phyloP scores from a whole-genome alignment of 495 filamentous ascomycete species.

The Neurospora sp. region DNA sequence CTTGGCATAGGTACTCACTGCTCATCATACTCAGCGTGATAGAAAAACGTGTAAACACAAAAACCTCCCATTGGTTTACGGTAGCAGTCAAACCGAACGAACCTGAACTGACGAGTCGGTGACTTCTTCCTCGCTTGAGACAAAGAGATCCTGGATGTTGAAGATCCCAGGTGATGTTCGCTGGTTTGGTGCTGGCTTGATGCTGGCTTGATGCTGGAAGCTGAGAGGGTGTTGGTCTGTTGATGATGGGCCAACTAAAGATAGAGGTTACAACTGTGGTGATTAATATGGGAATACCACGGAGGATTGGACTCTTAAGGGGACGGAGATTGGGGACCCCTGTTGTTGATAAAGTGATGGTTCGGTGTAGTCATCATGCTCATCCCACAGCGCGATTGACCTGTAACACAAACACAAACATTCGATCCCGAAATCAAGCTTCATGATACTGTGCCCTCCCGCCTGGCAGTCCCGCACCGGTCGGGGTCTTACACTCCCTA shows the following conservation, averaged over 20 bases:
- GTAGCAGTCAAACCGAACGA: no score
- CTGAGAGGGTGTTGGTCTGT: not conserved
- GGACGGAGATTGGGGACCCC: not conserved
- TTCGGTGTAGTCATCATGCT: not conserved
- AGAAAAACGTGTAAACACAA: not conserved
- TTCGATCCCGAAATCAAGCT: not conserved
- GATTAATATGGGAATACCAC: not conserved
- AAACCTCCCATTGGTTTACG: not conserved
- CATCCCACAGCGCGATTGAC: not conserved
- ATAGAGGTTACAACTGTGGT: not conserved
- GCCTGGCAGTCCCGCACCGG: not conserved
- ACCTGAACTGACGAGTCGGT: not conserved
- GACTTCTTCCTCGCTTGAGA: not conserved
- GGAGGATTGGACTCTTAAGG: not conserved
- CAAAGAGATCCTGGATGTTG: not conserved
- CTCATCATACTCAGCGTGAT: not conserved
- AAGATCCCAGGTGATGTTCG: not conserved
- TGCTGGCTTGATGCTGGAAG: not conserved
- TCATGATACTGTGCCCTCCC: not conserved
- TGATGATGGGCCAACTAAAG: not conserved
- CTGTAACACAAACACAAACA: not conserved
- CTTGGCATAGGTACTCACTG: not conserved
- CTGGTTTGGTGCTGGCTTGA: not conserved
- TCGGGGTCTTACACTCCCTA: not conserved
- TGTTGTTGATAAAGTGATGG: not conserved